Evolutionary conservation across 73 alveolate genomes (phyloP), one percentile per base, ranked within the genome.

Genomic region (Diophrys sp.): DNA sequence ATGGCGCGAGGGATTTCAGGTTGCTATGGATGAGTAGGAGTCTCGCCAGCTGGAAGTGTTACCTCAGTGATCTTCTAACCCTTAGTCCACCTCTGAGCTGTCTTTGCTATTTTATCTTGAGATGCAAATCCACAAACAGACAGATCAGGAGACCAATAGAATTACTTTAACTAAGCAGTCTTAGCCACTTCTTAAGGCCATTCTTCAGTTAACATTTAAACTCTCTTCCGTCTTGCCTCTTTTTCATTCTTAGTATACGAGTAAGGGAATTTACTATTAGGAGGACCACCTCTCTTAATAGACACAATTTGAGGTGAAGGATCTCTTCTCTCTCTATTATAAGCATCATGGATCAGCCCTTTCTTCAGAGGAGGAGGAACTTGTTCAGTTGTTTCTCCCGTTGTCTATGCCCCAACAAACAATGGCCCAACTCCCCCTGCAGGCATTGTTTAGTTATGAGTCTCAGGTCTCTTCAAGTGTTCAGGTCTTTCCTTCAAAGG

Each of bases 1-100:
- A 80, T 28, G 56, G 76, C 83, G 84, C 75, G 29, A 44, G 27
- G 5, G 5, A 2, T 30, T 28, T n/a, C n/a, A n/a, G n/a, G n/a
- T n/a, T n/a, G n/a, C n/a, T n/a, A n/a, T n/a, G n/a, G n/a, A n/a
- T n/a, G n/a, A n/a, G n/a, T n/a, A n/a, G n/a, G n/a, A n/a, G n/a
- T n/a, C n/a, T n/a, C n/a, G n/a, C n/a, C n/a, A 8, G 1, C 68
- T 27, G 67, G 70, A 44, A 70, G 30, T 70, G 31, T 29, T 56
- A 29, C 18, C 32, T 34, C 0, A 62, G 56, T 25, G n/a, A 24
- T n/a, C n/a, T n/a, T n/a, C n/a, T n/a, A n/a, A n/a, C n/a, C 62
- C 18, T 44, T 44, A 44, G n/a, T 18, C 62, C 62, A 44, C 18
- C 18, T 44, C 62, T 44, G 62, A 18, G 62, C 62, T 44, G 73